phyloP scores from a whole-genome alignment of 257 asterid genomes.

The Mentha longifolia region DNA sequence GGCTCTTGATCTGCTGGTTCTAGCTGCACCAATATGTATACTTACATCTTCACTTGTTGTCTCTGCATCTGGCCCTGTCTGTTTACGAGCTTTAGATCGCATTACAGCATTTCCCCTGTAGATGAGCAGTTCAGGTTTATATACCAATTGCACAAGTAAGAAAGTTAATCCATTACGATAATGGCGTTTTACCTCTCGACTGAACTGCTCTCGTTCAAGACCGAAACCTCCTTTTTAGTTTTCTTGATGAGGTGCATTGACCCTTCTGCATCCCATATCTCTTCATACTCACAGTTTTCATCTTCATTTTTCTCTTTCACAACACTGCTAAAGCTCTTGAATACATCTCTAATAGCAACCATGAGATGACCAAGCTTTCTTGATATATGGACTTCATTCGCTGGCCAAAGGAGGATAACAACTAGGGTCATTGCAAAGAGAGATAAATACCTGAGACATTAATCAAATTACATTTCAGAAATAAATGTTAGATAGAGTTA shows the following conservation, averaged over 20 bases:
- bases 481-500: not conserved
- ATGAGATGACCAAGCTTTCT: slow-evolving; percentile 45
- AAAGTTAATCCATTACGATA: not conserved
- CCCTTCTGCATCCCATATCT: slow-evolving; percentile 97
- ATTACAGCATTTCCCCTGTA: slow-evolving; percentile 83
- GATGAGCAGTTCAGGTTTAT: not conserved
- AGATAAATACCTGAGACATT: slow-evolving; percentile 70
- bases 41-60: slow-evolving; percentile 46
- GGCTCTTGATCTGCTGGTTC: slow-evolving; percentile 54
- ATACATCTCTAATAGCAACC: slow-evolving; percentile 43
- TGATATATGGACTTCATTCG: slow-evolving; percentile 54
- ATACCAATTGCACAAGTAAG: not conserved
- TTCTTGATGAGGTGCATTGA: slow-evolving; percentile 92
- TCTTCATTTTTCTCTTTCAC: slow-evolving; percentile 84
- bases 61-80: slow-evolving; percentile 44
- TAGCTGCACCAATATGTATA: slow-evolving; percentile 53
- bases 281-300: slow-evolving; percentile 82
- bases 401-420: slow-evolving; percentile 67
- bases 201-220: slow-evolving; percentile 46
- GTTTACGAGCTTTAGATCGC: slow-evolving; percentile 69
- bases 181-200: slow-evolving; percentile 59
- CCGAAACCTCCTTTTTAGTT: slow-evolving; percentile 52
- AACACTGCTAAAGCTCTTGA: slow-evolving; percentile 46
- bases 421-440: slow-evolving; percentile 71
- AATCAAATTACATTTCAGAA: slow-evolving; percentile 34